A percentile compares a stretch with the other conserved stretches of the same genome.
Conservation (phyloP, 164 flowering plant genomes). For the Chimonanthus salicifolius region DNA sequence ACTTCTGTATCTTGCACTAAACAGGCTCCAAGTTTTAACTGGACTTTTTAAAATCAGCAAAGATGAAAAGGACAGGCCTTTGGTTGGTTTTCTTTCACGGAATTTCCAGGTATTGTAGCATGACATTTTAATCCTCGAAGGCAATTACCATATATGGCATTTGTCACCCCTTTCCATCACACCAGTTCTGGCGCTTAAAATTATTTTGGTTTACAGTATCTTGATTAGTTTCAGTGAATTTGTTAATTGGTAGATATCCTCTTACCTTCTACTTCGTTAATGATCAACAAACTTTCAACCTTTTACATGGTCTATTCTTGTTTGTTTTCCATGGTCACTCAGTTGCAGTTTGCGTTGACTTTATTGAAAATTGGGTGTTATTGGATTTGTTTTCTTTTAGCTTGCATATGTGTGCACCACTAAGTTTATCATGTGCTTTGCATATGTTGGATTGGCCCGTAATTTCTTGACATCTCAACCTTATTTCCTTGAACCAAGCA, state of each 20-base stretch:
- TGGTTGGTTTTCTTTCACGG: conserved; percentile 90
- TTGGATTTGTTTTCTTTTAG: too few relatives aligned
- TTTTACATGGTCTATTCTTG: background rate
- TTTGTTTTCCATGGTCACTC: background rate
- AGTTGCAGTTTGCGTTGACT: background rate
- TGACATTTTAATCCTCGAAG: background rate
- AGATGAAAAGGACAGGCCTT: conserved; percentile 93
- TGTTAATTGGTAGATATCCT: background rate
- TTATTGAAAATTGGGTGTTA: too few relatives aligned
- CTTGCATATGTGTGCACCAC: too few relatives aligned
- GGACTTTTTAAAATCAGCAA: conserved; percentile 91
- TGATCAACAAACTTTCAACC: background rate
- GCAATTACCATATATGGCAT: background rate
- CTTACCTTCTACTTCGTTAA: background rate
- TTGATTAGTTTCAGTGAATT: background rate
- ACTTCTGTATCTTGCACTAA: conserved; percentile 78
- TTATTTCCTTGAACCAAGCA: too few relatives aligned
- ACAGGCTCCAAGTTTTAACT: conserved; percentile 89
- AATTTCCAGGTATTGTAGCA: conserved; percentile 72
- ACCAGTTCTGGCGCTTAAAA: background rate
- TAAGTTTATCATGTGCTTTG: too few relatives aligned
- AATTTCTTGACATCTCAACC: too few relatives aligned
- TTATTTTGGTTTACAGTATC: background rate
- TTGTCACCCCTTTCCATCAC: background rate
- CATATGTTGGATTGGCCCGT: too few relatives aligned